phyloP scores from a whole-genome alignment of 2,329 filamentous ascomycete species.

The Emericellopsis cladophorae region DNA sequence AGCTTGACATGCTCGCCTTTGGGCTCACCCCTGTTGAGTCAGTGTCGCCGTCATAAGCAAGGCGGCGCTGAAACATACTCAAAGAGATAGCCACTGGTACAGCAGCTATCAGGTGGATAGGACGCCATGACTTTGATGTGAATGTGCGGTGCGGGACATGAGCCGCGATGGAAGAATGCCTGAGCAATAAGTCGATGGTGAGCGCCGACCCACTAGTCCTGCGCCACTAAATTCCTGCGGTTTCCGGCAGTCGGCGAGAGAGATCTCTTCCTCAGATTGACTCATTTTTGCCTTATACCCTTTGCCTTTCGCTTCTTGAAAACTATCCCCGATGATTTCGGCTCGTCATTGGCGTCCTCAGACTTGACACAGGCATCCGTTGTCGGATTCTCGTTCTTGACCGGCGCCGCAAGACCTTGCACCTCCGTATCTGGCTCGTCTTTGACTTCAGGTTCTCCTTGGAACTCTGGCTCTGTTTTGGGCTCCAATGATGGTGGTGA shows the following conservation, averaged over 20 bases:
- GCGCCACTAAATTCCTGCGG: too few species aligned
- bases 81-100: constrained; percentile 36
- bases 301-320: constrained; percentile 74
- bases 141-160: background rate
- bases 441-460: constrained; percentile 20
- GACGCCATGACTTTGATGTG: constrained; percentile 31
- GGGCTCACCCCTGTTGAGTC: constrained; percentile 27
- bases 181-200: too few species aligned
- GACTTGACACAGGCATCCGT: constrained; percentile 5
- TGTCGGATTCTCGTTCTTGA: constrained; percentile 4
- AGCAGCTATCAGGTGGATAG: constrained; percentile 37
- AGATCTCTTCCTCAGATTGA: too few species aligned
- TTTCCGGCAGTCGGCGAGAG: too few species aligned
- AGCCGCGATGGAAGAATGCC: too few species aligned
- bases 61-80: constrained; percentile 26
- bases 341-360: background rate
- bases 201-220: too few species aligned
- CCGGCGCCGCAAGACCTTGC: constrained; percentile 10
- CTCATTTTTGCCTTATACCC: constrained; percentile 7
- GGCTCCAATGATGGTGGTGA: constrained; percentile 11
- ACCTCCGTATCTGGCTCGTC: constrained; percentile 17
- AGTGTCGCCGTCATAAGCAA: background rate
- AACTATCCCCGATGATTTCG: constrained; percentile 37
- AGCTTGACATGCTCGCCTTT: constrained; percentile 33
- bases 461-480: constrained; percentile 8